These are phyloP conservation scores for Linnemannia exigua DNA, from an alignment of 192 early-diverging fungal genomes.

Conservation along the genomic window DNA sequence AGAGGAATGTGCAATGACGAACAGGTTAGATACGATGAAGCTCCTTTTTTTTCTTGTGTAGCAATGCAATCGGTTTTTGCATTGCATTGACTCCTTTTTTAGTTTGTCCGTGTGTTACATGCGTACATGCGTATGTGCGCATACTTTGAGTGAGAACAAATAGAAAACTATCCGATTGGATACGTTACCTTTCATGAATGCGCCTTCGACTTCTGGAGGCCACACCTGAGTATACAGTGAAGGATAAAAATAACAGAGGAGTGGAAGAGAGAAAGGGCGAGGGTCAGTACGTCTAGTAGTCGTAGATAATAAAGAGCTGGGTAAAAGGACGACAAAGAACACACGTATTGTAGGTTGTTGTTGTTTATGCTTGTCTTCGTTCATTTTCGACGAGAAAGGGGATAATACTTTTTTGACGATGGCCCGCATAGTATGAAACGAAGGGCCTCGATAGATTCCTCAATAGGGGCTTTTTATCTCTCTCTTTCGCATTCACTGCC, in stretches of 20 bases:
- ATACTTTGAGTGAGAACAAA: too few species aligned
- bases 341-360: too few species aligned
- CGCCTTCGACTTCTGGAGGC: conserved; percentile 71
- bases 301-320: not conserved
- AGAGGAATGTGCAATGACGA: not conserved
- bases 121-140: not conserved
- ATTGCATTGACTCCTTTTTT: not conserved
- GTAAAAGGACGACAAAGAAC: too few species aligned
- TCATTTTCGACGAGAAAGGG: not conserved
- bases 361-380: too few species aligned
- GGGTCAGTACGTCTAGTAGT: too few species aligned
- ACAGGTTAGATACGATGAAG: not conserved
- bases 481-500: not conserved
- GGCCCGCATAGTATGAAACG: not conserved
- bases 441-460: not conserved
- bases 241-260: not conserved
- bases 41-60: not conserved
- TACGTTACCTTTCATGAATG: conserved; percentile 69
- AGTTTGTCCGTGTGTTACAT: not conserved
- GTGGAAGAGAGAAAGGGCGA: not conserved
- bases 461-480: not conserved
- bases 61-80: not conserved
- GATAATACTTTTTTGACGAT: not conserved
- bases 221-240: conserved; percentile 60
- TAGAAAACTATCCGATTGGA: not conserved